A percentile compares a stretch with the other conserved stretches of the same genome.
These are phyloP conservation scores for Sporothrix brasiliensis DNA, from an alignment of 2,329 filamentous ascomycete species.

Conservation along the genomic window DNA sequence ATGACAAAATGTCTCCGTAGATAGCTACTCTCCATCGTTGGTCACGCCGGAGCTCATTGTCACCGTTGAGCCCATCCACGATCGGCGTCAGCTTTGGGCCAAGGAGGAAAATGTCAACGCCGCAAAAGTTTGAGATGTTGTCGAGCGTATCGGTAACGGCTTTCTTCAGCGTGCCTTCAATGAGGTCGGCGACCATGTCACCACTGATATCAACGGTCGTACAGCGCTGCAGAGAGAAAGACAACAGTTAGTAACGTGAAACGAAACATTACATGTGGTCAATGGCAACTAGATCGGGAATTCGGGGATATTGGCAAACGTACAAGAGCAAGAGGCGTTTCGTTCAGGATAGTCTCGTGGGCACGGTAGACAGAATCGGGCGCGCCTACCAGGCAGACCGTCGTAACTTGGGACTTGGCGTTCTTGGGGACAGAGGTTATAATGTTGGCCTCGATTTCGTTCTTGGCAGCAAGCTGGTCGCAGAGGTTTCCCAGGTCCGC, in stretches of 20 bases:
- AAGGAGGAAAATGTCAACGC: conserved; percentile 94
- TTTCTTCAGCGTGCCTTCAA: conserved; percentile 68
- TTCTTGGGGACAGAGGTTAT: conserved; percentile 78
- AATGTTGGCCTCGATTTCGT: conserved; percentile 81
- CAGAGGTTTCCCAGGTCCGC: conserved; percentile 78
- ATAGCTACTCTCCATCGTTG: conserved; percentile 91
- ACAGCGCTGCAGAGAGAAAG: conserved; percentile 65
- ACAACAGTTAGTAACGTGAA: conserved; percentile 22
- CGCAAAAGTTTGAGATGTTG: conserved; percentile 82
- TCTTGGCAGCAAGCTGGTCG: conserved; percentile 72
- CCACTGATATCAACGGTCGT: conserved; percentile 92
- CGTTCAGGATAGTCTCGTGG: conserved; percentile 84
- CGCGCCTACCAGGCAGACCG: conserved; percentile 87
- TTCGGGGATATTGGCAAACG: neutral
- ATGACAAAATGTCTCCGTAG: conserved; percentile 91
- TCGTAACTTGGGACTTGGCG: conserved; percentile 71
- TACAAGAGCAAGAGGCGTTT: conserved; percentile 85
- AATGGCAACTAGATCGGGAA: conserved; percentile 10
- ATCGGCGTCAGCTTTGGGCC: conserved; percentile 85
- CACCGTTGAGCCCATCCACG: conserved; percentile 72
- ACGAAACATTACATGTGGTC: neutral
- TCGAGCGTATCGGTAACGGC: conserved; percentile 83
- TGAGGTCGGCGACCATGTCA: conserved; percentile 78
- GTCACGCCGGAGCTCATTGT: conserved; percentile 81
- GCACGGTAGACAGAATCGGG: conserved; percentile 87